Conservation (phyloP, 768 basidiomycete species). For the Hydnomerulius pinastri region DNA sequence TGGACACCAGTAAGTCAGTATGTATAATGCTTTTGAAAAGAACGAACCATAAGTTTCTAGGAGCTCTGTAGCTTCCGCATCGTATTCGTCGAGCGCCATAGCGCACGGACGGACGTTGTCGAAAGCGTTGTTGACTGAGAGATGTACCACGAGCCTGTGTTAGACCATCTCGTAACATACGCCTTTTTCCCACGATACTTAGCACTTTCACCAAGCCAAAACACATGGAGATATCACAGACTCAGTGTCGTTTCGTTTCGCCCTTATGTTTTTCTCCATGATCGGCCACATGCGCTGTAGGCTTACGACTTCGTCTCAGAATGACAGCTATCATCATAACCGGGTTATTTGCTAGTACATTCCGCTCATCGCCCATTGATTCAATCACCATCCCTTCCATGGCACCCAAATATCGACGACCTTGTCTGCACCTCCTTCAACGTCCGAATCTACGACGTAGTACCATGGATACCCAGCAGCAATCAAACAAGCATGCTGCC, state of each 20-base stretch:
- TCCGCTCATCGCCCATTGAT: neutral
- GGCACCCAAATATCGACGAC: constrained; percentile 86
- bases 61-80: constrained; percentile 86
- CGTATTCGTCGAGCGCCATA: constrained; percentile 68
- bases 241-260: too few relatives aligned
- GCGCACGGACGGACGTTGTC: constrained; percentile 19
- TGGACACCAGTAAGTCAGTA: constrained; percentile 36
- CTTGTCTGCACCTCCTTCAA: constrained; percentile 43
- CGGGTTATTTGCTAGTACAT: neutral
- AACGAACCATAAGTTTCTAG: constrained; percentile 88
- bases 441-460: constrained; percentile 74
- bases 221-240: neutral
- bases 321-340: too few relatives aligned
- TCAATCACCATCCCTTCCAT: constrained; percentile 82
- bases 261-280: too few relatives aligned
- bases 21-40: neutral
- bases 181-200: constrained; percentile 24
- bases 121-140: neutral
- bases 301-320: too few relatives aligned
- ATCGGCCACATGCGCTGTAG: too few relatives aligned
- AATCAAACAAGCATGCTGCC: constrained; percentile 86
- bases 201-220: too few relatives aligned
- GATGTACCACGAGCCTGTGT: neutral
- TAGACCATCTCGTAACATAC: neutral
- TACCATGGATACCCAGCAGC: constrained; percentile 82